Conservation (phyloP, 257 asterid genomes). For the Voacanga thouarsii region DNA sequence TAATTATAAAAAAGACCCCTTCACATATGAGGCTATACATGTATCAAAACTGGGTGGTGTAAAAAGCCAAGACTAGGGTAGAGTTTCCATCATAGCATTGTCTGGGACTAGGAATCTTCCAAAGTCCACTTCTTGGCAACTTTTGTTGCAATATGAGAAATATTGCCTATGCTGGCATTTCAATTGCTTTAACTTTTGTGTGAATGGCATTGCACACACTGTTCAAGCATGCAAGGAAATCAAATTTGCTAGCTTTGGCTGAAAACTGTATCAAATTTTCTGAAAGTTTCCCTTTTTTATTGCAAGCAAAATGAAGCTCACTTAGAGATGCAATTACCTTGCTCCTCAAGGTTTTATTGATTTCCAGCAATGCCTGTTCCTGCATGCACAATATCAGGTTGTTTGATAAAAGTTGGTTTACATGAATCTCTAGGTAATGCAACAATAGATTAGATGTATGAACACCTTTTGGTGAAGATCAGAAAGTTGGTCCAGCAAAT, state of each 20-base stretch:
- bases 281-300: background rate
- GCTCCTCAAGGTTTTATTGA: constrained; percentile 28
- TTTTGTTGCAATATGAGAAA: no score
- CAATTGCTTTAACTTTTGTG: no score
- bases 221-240: background rate
- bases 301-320: background rate
- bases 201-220: background rate
- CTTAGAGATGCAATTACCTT: constrained; percentile 24
- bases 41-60: no score
- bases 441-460: background rate
- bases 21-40: no score
- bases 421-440: background rate
- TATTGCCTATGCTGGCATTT: no score
- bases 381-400: constrained; percentile 11
- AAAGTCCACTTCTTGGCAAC: no score
- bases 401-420: background rate
- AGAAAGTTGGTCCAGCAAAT: constrained; percentile 30
- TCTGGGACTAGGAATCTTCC: no score
- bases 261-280: background rate
- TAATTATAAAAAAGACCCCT: no score
- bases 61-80: no score
- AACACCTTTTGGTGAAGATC: constrained; percentile 41
- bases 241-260: no score
- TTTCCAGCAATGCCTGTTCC: constrained; percentile 33
- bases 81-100: no score